Evolutionary conservation across 441 rosid genomes (phyloP).

Genomic region (Iberis amara): DNA sequence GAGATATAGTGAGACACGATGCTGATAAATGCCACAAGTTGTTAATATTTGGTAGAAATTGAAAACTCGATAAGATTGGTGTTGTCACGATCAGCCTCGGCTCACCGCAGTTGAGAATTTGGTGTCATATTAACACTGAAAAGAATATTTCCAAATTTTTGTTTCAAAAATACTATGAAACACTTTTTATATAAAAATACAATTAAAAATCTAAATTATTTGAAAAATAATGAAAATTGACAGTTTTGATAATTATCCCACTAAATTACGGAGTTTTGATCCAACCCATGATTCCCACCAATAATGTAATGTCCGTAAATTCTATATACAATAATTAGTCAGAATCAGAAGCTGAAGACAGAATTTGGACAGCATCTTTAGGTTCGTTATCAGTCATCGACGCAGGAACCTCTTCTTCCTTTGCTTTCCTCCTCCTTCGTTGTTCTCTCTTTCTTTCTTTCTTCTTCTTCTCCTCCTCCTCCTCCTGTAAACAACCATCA

Average conservation of each 20-base stretch:
- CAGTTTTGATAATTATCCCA: too few relatives aligned
- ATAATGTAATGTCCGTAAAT: too few relatives aligned
- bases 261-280: too few relatives aligned
- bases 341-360: constrained; percentile 61
- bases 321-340: constrained; percentile 23
- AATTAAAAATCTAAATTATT: too few relatives aligned
- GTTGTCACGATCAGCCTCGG: too few relatives aligned
- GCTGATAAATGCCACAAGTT: neutral
- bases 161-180: too few relatives aligned
- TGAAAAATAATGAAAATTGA: too few relatives aligned
- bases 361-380: constrained; percentile 60
- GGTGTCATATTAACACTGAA: too few relatives aligned
- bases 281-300: too few relatives aligned
- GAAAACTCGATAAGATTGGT: neutral
- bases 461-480: constrained; percentile 28
- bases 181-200: too few relatives aligned
- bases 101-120: too few relatives aligned
- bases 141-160: too few relatives aligned
- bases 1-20: neutral
- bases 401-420: constrained; percentile 41
- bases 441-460: constrained; percentile 33
- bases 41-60: neutral
- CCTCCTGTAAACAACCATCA: constrained; percentile 26
- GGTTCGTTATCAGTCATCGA: constrained; percentile 75
- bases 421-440: constrained; percentile 36